Percentiles rank a stretch among this genome's conserved stretches.
Evolutionary conservation across 257 asterid species (phyloP).

Genomic region (Cynanchum wilfordii): DNA sequence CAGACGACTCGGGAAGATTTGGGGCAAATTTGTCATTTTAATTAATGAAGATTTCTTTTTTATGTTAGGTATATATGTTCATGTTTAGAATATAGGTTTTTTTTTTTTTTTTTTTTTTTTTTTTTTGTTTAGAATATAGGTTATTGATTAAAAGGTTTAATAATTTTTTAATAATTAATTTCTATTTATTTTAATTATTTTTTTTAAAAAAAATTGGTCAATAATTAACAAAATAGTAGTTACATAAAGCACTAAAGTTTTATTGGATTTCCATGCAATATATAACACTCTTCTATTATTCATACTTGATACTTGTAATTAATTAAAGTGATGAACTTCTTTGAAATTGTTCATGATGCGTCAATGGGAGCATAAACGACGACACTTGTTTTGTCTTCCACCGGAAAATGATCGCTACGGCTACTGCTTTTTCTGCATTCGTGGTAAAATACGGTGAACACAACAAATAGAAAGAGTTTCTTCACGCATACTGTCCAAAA

Average conservation of each 20-base stretch:
- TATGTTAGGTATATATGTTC: too few relatives aligned
- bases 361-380: neutral
- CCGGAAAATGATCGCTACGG: neutral
- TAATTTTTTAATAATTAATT: too few relatives aligned
- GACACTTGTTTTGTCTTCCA: neutral
- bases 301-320: neutral
- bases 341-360: neutral
- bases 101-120: too few relatives aligned
- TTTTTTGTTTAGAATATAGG: too few relatives aligned
- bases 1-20: neutral
- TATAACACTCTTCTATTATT: neutral
- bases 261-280: too few relatives aligned
- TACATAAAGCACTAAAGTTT: too few relatives aligned
- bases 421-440: constrained; percentile 2
- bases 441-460: constrained; percentile 12
- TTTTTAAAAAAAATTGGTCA: too few relatives aligned
- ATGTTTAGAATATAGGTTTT: too few relatives aligned
- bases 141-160: too few relatives aligned
- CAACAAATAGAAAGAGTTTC: constrained; percentile 3
- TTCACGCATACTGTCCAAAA: constrained; percentile 8
- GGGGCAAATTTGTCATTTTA: constrained; percentile 2
- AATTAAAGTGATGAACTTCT: neutral
- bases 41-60: neutral
- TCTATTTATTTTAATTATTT: too few relatives aligned
- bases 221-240: too few relatives aligned